Conservation (phyloP, 106 monocot genomes). For the Posidonia australis region DNA sequence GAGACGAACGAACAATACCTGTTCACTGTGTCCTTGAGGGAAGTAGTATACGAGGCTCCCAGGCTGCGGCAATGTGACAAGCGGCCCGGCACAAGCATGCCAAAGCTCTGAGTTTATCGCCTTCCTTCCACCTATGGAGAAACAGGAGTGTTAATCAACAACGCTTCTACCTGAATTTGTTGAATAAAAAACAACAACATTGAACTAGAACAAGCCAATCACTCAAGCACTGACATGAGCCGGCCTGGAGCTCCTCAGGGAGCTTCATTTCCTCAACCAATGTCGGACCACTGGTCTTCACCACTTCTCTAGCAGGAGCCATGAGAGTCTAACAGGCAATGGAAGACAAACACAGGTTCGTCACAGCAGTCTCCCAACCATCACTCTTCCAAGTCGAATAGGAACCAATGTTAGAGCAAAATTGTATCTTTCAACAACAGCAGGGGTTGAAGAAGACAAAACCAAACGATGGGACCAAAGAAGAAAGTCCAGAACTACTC, state of each 20-base stretch:
- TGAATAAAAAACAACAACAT: neutral
- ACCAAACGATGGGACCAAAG: too few species aligned
- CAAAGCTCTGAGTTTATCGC: conserved; percentile 70
- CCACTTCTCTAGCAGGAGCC: conserved; percentile 10
- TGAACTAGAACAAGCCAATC: neutral
- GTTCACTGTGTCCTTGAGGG: conserved; percentile 28
- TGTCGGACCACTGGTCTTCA: conserved; percentile 16
- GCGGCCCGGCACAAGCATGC: conserved; percentile 95
- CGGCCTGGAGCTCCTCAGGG: conserved; percentile 39
- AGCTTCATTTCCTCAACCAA: too few species aligned
- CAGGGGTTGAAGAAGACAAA: too few species aligned
- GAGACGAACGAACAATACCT: conserved; percentile 11
- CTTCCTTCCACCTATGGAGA: conserved; percentile 44
- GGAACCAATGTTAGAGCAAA: too few species aligned
- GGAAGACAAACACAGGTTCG: too few species aligned
- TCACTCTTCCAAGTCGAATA: too few species aligned
- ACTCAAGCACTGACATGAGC: conserved; percentile 21
- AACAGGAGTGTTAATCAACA: neutral
- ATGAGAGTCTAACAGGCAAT: too few species aligned
- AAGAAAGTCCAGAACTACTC: too few species aligned
- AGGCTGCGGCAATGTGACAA: conserved; percentile 70
- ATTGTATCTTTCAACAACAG: too few species aligned
- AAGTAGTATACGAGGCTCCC: conserved; percentile 78
- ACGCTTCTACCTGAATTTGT: neutral
- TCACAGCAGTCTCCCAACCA: too few species aligned